A percentile compares a stretch with the other conserved stretches of the same genome.
phyloP scores from a whole-genome alignment of 495 filamentous ascomycete species.

The Talaromyces liani region DNA sequence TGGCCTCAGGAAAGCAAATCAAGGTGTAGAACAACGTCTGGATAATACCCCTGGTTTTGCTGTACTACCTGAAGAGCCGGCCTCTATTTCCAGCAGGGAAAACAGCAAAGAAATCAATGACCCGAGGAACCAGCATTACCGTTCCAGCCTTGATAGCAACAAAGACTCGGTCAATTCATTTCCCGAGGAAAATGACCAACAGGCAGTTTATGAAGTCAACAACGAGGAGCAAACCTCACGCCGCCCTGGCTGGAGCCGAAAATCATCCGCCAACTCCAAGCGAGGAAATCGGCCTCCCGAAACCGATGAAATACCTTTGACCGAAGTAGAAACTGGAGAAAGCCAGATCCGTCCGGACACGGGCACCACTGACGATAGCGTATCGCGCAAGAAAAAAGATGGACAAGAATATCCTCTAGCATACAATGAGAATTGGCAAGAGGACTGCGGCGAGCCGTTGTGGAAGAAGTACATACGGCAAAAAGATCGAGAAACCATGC shows the following conservation, averaged over 20 bases:
- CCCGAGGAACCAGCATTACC: not conserved
- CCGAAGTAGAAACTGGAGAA: constrained; percentile 7
- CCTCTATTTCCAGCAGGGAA: constrained; percentile 5
- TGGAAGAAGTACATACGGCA: constrained; percentile 80
- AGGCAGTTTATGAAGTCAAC: not conserved
- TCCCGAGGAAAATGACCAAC: not conserved
- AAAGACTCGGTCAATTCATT: not conserved
- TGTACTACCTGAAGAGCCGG: constrained; percentile 10
- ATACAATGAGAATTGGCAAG: constrained; percentile 58
- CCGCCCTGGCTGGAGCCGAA: constrained; percentile 39
- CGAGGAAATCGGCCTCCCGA: constrained; percentile 13
- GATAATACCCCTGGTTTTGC: constrained; percentile 49
- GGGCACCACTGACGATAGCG: not conserved
- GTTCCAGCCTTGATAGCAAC: constrained; percentile 1
- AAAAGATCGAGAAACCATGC: constrained; percentile 80
- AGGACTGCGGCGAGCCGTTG: constrained; percentile 57
- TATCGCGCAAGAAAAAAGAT: constrained; percentile 8
- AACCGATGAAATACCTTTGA: constrained; percentile 31
- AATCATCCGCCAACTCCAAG: constrained; percentile 25
- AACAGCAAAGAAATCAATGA: constrained; percentile 6
- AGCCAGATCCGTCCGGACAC: not conserved
- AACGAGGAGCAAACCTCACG: not conserved
- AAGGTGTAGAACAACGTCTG: constrained; percentile 37
- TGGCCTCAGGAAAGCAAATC: constrained; percentile 39
- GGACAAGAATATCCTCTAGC: constrained; percentile 61